phyloP scores from a whole-genome alignment of 2,329 filamentous ascomycete species.

The Ambrosiella xylebori region DNA sequence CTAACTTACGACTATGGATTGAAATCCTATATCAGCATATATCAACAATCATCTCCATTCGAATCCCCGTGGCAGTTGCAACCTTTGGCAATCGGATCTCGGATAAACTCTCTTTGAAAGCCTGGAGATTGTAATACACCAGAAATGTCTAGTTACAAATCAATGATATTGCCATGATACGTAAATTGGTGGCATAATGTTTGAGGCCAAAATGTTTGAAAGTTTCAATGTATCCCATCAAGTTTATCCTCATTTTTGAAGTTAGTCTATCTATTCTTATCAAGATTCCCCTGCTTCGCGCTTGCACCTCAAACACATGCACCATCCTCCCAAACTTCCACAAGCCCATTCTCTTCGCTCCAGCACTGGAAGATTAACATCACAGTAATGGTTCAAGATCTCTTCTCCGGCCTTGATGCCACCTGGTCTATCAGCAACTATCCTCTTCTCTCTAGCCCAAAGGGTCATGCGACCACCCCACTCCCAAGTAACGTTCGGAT shows the following conservation, averaged over 20 bases:
- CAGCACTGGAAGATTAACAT: conserved; percentile 59
- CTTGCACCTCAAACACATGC: conserved; percentile 68
- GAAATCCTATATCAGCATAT: too few species aligned
- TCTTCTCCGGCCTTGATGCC: conserved; percentile 68
- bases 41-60: too few species aligned
- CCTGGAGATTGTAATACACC: too few species aligned
- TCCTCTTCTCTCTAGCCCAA: conserved; percentile 40
- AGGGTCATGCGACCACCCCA: conserved; percentile 70
- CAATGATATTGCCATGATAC: too few species aligned
- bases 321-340: conserved; percentile 75
- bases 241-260: not conserved
- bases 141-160: too few species aligned
- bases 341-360: conserved; percentile 76
- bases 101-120: too few species aligned
- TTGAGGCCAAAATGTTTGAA: too few species aligned
- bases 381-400: conserved; percentile 87
- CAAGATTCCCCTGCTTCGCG: conserved; percentile 38
- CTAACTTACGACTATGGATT: too few species aligned
- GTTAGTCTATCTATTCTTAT: not conserved
- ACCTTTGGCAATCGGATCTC: too few species aligned
- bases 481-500: conserved; percentile 89
- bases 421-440: conserved; percentile 31
- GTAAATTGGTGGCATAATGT: too few species aligned
- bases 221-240: not conserved
- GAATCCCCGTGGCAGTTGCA: too few species aligned